Conservation (phyloP, 2,329 filamentous ascomycete species). For the Stemphylium lycopersici region DNA sequence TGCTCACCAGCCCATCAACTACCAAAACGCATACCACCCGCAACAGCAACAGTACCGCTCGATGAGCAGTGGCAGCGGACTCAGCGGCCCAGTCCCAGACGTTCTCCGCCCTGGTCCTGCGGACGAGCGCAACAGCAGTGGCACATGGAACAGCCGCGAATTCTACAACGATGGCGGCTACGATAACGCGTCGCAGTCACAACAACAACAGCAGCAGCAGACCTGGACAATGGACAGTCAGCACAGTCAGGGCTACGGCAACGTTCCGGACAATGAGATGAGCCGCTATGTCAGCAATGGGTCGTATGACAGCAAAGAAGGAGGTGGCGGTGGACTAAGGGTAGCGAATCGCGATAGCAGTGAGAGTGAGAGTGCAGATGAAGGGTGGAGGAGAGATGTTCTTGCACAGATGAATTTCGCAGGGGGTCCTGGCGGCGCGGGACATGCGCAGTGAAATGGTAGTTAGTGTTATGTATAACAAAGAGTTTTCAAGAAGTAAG, state of each 20-base stretch:
- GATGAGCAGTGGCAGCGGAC: constrained; percentile 15
- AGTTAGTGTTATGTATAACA: no score
- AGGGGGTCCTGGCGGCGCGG: constrained; percentile 1
- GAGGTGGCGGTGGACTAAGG: constrained; percentile 35
- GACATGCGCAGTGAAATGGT: constrained; percentile 5
- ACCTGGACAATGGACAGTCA: constrained; percentile 5
- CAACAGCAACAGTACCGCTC: constrained; percentile 17
- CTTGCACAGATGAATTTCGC: constrained; percentile 24
- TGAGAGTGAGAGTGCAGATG: constrained; percentile 25
- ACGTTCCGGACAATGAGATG: constrained; percentile 1
- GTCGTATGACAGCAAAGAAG: constrained; percentile 8
- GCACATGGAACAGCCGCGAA: constrained; percentile 7
- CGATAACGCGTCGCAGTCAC: constrained; percentile 4
- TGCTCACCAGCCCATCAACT: constrained; percentile 9
- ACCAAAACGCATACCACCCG: constrained; percentile 22
- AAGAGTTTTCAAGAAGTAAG: no score
- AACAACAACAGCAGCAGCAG: constrained; percentile 12
- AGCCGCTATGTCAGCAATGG: constrained; percentile 6
- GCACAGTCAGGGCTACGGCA: constrained; percentile 3
- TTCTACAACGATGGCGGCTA: constrained; percentile 14
- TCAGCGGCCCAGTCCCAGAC: constrained; percentile 19
- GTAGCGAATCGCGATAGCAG: constrained; percentile 50
- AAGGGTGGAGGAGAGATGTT: constrained; percentile 21
- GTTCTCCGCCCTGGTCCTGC: constrained; percentile 27
- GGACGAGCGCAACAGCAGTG: neutral